Evolutionary conservation across 2,329 filamentous ascomycete genomes (phyloP).

Genomic region (Stylonectria norvegica): DNA sequence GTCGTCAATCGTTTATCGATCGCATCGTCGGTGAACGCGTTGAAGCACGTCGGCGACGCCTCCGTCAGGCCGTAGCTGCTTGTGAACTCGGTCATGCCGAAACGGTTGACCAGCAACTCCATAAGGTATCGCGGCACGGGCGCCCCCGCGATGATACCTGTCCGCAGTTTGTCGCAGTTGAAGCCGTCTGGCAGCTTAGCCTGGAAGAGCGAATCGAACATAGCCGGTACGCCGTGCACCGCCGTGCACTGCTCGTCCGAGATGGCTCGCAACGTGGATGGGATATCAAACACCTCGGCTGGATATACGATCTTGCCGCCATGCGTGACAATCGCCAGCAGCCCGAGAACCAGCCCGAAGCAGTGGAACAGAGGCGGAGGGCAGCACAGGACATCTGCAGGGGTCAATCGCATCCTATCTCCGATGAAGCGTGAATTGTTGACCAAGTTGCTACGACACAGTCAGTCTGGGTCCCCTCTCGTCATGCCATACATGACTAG

Average conservation of each 20-base stretch:
- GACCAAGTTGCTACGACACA: constrained; percentile 47
- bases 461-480: constrained; percentile 5
- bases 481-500: neutral
- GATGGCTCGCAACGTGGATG: constrained; percentile 63
- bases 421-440: constrained; percentile 70
- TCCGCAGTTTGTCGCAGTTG: constrained; percentile 56
- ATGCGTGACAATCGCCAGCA: constrained; percentile 70
- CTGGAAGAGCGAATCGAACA: constrained; percentile 69
- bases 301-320: constrained; percentile 75
- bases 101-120: constrained; percentile 64
- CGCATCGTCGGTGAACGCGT: constrained; percentile 70
- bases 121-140: constrained; percentile 74
- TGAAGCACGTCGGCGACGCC: constrained; percentile 77
- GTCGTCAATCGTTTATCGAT: constrained; percentile 65
- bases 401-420: constrained; percentile 67
- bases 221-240: constrained; percentile 77
- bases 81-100: constrained; percentile 74
- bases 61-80: constrained; percentile 73
- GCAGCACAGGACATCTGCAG: constrained; percentile 70
- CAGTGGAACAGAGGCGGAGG: constrained; percentile 84
- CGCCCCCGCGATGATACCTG: constrained; percentile 75
- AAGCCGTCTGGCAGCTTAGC: constrained; percentile 40
- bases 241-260: constrained; percentile 67
- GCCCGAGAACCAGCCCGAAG: constrained; percentile 75
- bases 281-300: constrained; percentile 67